phyloP scores from a whole-genome alignment of 2,329 filamentous ascomycete species.

The Trichophyton benhamiae region DNA sequence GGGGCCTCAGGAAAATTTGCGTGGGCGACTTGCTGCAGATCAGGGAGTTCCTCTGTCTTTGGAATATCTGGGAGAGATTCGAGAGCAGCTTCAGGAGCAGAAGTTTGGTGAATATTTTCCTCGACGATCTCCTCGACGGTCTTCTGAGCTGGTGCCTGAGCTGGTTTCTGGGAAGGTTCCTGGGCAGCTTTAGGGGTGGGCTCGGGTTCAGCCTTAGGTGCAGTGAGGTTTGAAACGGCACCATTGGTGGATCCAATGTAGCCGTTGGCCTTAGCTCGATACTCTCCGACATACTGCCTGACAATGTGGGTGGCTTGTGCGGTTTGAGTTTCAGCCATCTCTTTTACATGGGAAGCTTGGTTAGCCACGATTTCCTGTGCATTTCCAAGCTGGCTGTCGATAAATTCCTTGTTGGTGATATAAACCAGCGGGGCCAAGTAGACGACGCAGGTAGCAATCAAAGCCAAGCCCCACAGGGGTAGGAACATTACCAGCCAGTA shows the following conservation, averaged over 20 bases:
- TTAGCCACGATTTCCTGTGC: slow-evolving; percentile 42
- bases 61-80: background rate
- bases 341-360: slow-evolving; percentile 49
- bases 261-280: slow-evolving; percentile 49
- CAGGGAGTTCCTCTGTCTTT: background rate
- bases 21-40: slow-evolving; percentile 11
- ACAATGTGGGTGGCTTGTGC: slow-evolving; percentile 45
- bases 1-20: slow-evolving; percentile 34
- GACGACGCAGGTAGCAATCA: slow-evolving; percentile 44
- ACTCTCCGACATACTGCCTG: slow-evolving; percentile 48
- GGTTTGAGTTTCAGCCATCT: slow-evolving; percentile 49
- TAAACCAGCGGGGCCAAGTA: slow-evolving; percentile 52
- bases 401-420: slow-evolving; percentile 52
- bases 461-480: slow-evolving; percentile 51
- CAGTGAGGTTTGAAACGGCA: slow-evolving; percentile 16
- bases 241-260: slow-evolving; percentile 31
- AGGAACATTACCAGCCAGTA: slow-evolving; percentile 56
- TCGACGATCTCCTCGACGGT: background rate
- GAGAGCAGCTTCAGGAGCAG: slow-evolving; percentile 15
- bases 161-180: background rate
- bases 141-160: background rate
- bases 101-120: background rate
- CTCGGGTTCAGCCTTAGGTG: background rate
- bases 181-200: background rate
- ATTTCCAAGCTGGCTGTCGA: slow-evolving; percentile 48